Base-by-base conservation (phyloP, 495 filamentous ascomycete species). In the Clohesyomyces aquaticus region DNA sequence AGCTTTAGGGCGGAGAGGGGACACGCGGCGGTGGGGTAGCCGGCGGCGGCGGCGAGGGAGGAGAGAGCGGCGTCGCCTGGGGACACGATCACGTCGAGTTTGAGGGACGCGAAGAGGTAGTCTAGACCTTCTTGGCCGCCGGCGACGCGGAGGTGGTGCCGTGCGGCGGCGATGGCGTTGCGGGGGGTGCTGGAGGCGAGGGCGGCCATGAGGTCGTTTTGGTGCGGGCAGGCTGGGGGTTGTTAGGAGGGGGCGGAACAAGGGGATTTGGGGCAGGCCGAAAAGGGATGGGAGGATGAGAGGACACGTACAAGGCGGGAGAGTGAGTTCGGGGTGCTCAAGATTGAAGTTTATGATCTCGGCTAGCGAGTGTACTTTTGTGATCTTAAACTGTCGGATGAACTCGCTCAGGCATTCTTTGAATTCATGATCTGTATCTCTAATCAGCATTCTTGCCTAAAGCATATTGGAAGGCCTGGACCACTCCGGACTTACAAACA, bases 301-400 rank as follows among this genome's bases (percentile, higher is more conserved):
- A 45, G 11, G 18, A 23, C 22, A 55, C 59, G 18, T 59, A 68
- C 65, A 54, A 8, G 65, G 59, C 32, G 66, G 66, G 2, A 69
- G 38, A 11, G 38, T 46, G 50, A 70, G 64, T 38, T 70, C 58
- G 0, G 67, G 63, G 21, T 70, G 63, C 26, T 70, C 67, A 26
- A 67, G 63, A 32, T 70, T 70, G 59, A 66, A 67, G 29, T 70
- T 67, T 4, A 70, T 70, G 38, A 70, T 70, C 46, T 70, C 67
- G n/a, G 67, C 63, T 0, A 70, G 54, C 4, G 63, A 67, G 51
- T 67, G 63, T 1, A 70, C 67, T 60, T 70, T 70, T 50, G 67
- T 63, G 27, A 48, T 63, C 25, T 70, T 60, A 58, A 70, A 67
- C 18, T 67, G 53, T 14, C 51, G 58, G 49, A 70, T 70, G 51